These are phyloP conservation scores for Scheffersomyces stipitis DNA, from an alignment of 805 yeast species.

Conservation along the genomic window DNA sequence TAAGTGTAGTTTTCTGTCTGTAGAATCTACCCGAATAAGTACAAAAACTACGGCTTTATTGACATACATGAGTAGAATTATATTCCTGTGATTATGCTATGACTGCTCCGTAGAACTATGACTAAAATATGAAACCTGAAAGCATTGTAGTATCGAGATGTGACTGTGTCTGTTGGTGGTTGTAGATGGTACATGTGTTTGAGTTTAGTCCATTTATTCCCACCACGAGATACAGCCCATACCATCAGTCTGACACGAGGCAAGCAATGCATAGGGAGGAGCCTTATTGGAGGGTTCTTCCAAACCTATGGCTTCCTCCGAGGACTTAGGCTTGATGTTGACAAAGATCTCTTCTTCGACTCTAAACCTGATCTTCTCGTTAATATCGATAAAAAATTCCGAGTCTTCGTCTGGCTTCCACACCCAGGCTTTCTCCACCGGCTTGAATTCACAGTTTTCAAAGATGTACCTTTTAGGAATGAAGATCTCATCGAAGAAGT, in stretches of 20 bases:
- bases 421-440: conserved; percentile 91
- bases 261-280: conserved; percentile 84
- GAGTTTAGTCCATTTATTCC: conserved; percentile 48
- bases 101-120: no score
- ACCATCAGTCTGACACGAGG: conserved; percentile 93
- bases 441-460: conserved; percentile 65
- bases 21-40: no score
- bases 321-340: conserved; percentile 77
- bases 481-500: conserved; percentile 88
- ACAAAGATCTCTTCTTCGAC: conserved; percentile 86
- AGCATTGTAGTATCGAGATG: no score
- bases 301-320: conserved; percentile 46
- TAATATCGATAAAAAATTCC: conserved; percentile 79
- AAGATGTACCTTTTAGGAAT: conserved; percentile 82
- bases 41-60: no score
- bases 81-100: no score
- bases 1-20: no score
- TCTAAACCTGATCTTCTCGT: conserved; percentile 89
- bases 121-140: no score
- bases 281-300: conserved; percentile 37
- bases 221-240: conserved; percentile 98
- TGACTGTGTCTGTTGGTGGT: no score
- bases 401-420: conserved; percentile 82
- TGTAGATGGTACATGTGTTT: conserved; percentile 5
- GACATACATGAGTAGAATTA: no score